Conservation (phyloP, 1,139 yeast species). For the Taphrina sp. region DNA sequence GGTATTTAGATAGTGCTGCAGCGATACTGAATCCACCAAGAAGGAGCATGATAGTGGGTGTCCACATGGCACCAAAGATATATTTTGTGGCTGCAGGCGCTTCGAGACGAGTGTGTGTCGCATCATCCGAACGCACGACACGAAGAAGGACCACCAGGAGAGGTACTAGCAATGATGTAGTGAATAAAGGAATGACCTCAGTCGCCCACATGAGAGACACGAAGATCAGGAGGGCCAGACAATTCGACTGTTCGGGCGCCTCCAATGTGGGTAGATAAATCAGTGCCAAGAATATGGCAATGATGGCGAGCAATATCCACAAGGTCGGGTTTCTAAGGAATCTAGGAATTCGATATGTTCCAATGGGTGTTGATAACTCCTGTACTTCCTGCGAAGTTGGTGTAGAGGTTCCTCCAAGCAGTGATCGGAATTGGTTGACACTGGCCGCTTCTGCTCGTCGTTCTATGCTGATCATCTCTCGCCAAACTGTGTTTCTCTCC, state of each 20-base stretch:
- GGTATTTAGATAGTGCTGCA: slow-evolving; percentile 86
- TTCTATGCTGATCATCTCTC: slow-evolving; percentile 88
- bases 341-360: slow-evolving; percentile 37
- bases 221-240: slow-evolving; percentile 76
- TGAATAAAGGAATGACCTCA: slow-evolving; percentile 84
- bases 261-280: slow-evolving; percentile 54
- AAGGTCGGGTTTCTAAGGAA: slow-evolving; percentile 37
- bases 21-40: slow-evolving; percentile 93
- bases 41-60: slow-evolving; percentile 81
- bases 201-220: slow-evolving; percentile 90
- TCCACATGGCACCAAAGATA: slow-evolving; percentile 88
- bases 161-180: slow-evolving; percentile 79
- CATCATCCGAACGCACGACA: slow-evolving; percentile 60
- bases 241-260: slow-evolving; percentile 65
- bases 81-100: slow-evolving; percentile 71
- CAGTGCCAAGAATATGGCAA: slow-evolving; percentile 53
- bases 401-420: slow-evolving; percentile 20
- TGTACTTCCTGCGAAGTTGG: slow-evolving; percentile 36
- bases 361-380: slow-evolving; percentile 35
- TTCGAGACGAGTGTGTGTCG: slow-evolving; percentile 53
- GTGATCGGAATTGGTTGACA: slow-evolving; percentile 26
- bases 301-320: slow-evolving; percentile 51
- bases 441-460: slow-evolving; percentile 48
- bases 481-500: slow-evolving; percentile 97
- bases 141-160: slow-evolving; percentile 69